Evolutionary conservation across 2,329 filamentous ascomycete species (phyloP), one percentile per base, ranked within the genome.

Genomic region (Atkinsonella texensis): DNA sequence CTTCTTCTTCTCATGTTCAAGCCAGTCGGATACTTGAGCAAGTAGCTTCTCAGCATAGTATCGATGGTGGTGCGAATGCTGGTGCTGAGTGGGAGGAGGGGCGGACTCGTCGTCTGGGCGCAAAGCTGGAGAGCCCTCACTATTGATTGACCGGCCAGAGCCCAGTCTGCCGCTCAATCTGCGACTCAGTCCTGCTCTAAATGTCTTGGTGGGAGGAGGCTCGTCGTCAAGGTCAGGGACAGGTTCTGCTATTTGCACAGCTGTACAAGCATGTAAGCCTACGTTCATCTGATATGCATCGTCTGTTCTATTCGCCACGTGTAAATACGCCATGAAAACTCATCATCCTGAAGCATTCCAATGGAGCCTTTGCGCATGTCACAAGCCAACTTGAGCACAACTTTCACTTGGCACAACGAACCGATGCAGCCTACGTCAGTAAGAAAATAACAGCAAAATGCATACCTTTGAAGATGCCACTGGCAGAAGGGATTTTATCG

Each of bases 21-120:
- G 71, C 91, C 91, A 97, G 57, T 87, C 81, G 28, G 80, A 76
- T 13, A 96, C 82, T 62, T 94, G 87, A 18, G 82, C 75, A 31
- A 93, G 69, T 8, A 94, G 67, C 56, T 74, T 78, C 58, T 82
- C 73, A 49, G 73, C 73, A 48, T 72, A 66, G 51, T 73, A 69
- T 50, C 66, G 65, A 32, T 65, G 64, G 17, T 61, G 63, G 52
- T 66, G 62, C 13, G 61, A 56, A 11, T 65, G 60, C 10, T 65
- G 63, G 33, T 58, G 53, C 28, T 57, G 55, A 15, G 58, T 59
- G 32, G 59, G 52, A 8, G 55, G 52, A n/a, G 57, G 53, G 9
- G 54, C 23, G 6, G 58, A 45, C 9, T 68, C 65, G 15, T 69
- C 65, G 7, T 56, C 55, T 5, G 60, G 55, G 3, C 61, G 60